Evolutionary conservation across 1,284 basidiomycete species (phyloP).

Genomic region (Xerocomus amazonicus): DNA sequence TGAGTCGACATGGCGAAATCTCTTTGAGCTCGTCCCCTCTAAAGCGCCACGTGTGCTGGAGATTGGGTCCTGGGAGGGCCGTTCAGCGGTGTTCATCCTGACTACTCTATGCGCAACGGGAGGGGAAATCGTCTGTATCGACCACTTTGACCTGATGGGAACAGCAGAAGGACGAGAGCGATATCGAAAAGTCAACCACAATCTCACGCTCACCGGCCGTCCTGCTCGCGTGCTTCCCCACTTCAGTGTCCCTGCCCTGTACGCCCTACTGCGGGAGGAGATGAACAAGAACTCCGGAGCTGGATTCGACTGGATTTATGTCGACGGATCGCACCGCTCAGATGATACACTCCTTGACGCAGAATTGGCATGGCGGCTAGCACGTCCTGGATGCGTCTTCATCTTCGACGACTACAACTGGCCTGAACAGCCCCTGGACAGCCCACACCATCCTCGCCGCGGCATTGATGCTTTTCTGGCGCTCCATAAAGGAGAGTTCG

Average conservation of each 20-base stretch:
- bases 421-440: conserved; percentile 45
- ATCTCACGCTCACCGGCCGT: conserved; percentile 44
- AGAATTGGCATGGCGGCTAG: conserved; percentile 55
- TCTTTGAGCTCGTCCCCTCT: conserved; percentile 39
- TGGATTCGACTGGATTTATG: conserved; percentile 58
- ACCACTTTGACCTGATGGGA: conserved; percentile 53
- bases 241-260: conserved; percentile 54
- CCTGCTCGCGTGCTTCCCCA: conserved; percentile 44
- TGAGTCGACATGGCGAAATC: conserved; percentile 38
- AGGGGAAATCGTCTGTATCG: conserved; percentile 51
- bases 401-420: conserved; percentile 61
- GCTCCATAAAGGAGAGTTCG: conserved; percentile 49
- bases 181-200: conserved; percentile 43
- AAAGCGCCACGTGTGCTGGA: conserved; percentile 46
- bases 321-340: conserved; percentile 58
- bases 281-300: conserved; percentile 28
- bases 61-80: conserved; percentile 64
- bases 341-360: conserved; percentile 59
- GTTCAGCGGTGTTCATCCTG: conserved; percentile 54
- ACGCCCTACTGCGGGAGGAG: conserved; percentile 47
- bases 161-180: conserved; percentile 49
- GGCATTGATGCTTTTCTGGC: conserved; percentile 54
- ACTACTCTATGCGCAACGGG: conserved; percentile 42
- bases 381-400: conserved; percentile 46
- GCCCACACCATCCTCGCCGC: conserved; percentile 51